Percentiles rank a stretch among this genome's conserved stretches.
Conservation (phyloP, 768 basidiomycete genomes). For the Lepiota subincarnata region DNA sequence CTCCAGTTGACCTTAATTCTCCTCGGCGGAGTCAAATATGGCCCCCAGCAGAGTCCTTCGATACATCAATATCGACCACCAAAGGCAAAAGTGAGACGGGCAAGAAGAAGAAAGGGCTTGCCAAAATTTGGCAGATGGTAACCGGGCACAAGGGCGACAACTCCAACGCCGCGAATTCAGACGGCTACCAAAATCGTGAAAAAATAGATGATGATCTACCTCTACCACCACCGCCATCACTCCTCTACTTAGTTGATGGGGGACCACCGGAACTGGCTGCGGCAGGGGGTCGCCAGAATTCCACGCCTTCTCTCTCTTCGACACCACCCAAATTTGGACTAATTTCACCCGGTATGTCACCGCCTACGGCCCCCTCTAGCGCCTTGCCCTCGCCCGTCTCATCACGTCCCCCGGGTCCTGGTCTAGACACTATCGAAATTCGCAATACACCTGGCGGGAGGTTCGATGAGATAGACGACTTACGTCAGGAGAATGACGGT, state of each 20-base stretch:
- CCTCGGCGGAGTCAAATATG: conserved; percentile 52
- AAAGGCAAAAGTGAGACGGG: conserved; percentile 46
- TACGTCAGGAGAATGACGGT: conserved; percentile 26
- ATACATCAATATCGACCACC: conserved; percentile 14
- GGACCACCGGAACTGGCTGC: conserved; percentile 43
- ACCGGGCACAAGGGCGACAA: conserved; percentile 47
- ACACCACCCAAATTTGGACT: conserved; percentile 51
- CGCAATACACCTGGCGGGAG: conserved; percentile 38
- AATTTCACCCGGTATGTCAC: conserved; percentile 62
- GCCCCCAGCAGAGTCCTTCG: conserved; percentile 33
- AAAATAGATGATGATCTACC: conserved; percentile 67
- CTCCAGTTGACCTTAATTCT: conserved; percentile 33
- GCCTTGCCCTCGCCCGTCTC: conserved; percentile 72
- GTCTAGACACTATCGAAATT: conserved; percentile 32
- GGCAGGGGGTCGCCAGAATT: conserved; percentile 50
- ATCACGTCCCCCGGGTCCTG: conserved; percentile 55
- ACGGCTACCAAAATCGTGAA: conserved; percentile 30
- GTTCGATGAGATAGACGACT: conserved; percentile 25
- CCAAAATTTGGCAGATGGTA: conserved; percentile 79
- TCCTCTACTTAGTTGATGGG: conserved; percentile 80
- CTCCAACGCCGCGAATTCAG: conserved; percentile 26
- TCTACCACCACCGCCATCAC: conserved; percentile 84
- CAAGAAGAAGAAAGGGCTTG: conserved; percentile 74
- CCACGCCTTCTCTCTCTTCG: conserved; percentile 67
- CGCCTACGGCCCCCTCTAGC: conserved; percentile 73